Conservation (phyloP, 2,329 filamentous ascomycete species). For the Cytospora schulzeri region DNA sequence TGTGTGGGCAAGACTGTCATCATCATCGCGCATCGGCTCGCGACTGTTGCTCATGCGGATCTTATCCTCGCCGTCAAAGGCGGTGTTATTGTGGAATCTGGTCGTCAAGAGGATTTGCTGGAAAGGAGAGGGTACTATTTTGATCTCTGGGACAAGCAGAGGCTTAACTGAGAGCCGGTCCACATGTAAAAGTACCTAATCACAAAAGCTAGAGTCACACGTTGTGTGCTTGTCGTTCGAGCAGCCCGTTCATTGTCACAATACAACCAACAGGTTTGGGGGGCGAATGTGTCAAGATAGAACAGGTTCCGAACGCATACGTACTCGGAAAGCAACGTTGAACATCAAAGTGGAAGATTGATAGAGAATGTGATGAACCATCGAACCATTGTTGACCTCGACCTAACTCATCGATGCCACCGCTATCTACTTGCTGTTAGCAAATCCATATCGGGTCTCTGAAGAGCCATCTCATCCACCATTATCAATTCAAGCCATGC, state of each 20-base stretch:
- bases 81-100: background rate
- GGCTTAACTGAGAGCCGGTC: background rate
- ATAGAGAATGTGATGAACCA: too few relatives aligned
- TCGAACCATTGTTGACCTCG: too few relatives aligned
- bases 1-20: constrained; percentile 20
- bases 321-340: background rate
- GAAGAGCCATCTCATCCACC: too few relatives aligned
- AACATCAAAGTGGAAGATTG: too few relatives aligned
- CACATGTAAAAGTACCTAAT: background rate
- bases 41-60: constrained; percentile 10
- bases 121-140: constrained; percentile 10
- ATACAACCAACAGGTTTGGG: too few relatives aligned
- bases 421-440: too few relatives aligned
- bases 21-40: constrained; percentile 21
- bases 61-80: constrained; percentile 10
- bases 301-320: too few relatives aligned
- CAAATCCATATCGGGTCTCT: too few relatives aligned
- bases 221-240: too few relatives aligned
- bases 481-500: too few relatives aligned
- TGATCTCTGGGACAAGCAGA: constrained; percentile 6
- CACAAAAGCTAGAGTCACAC: background rate
- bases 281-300: background rate
- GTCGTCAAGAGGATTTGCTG: constrained; percentile 1
- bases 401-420: too few relatives aligned
- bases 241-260: too few relatives aligned